Evolutionary conservation across 805 yeast species (phyloP).

Genomic region (Lachancea sp.): DNA sequence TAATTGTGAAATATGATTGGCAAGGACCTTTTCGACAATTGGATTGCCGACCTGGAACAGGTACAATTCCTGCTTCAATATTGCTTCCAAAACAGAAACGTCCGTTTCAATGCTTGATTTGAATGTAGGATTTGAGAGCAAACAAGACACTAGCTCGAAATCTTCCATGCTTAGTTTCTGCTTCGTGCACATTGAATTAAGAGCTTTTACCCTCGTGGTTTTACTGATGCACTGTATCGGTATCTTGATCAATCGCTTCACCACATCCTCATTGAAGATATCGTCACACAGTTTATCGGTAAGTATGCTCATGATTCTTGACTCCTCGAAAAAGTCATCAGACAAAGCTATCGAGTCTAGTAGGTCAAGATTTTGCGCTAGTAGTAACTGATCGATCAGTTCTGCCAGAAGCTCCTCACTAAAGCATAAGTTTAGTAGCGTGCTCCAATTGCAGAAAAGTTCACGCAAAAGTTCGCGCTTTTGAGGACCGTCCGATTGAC

Average conservation of each 20-base stretch:
- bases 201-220: constrained; percentile 26
- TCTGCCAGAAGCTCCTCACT: constrained; percentile 23
- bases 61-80: constrained; percentile 10
- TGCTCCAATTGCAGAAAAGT: constrained; percentile 49
- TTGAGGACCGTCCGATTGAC: constrained; percentile 3
- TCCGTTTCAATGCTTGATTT: constrained; percentile 47
- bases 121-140: constrained; percentile 47
- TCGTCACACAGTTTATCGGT: constrained; percentile 19
- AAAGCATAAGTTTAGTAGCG: constrained; percentile 38
- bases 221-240: constrained; percentile 48
- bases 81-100: constrained; percentile 18
- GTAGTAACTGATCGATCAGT: constrained; percentile 30
- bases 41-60: constrained; percentile 11
- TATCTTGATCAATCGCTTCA: constrained; percentile 23
- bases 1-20: constrained; percentile 36
- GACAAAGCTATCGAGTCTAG: constrained; percentile 29
- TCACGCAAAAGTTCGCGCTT: constrained; percentile 14
- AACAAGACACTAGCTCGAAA: constrained; percentile 31
- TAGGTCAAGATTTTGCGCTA: constrained; percentile 15
- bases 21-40: constrained; percentile 37
- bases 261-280: constrained; percentile 1
- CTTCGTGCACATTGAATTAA: constrained; percentile 20
- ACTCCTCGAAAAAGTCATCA: constrained; percentile 45
- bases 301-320: constrained; percentile 31
- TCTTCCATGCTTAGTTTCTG: constrained; percentile 6